A percentile compares a stretch with the other conserved stretches of the same genome.
Evolutionary conservation across 768 basidiomycete genomes (phyloP).

Genomic region (Boletus vermiculosoides): DNA sequence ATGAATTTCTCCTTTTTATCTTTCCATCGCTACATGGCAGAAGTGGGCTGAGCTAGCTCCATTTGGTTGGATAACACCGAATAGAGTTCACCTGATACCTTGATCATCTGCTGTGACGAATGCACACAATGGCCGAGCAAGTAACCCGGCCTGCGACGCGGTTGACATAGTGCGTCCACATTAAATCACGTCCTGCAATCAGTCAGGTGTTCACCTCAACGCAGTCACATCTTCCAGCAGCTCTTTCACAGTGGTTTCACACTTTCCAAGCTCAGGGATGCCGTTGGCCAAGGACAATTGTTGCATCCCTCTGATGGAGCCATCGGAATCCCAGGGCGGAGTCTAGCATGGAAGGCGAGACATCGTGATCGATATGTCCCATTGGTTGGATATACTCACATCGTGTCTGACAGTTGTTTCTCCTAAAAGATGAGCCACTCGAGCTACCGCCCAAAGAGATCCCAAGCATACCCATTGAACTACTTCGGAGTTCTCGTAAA

Average conservation of each 20-base stretch:
- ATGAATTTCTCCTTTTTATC: slow-evolving; percentile 13
- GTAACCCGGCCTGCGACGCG: slow-evolving; percentile 23
- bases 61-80: background rate
- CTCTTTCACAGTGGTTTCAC: slow-evolving; percentile 53
- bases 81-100: background rate
- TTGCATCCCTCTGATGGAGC: slow-evolving; percentile 42
- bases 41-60: background rate
- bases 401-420: slow-evolving; percentile 55
- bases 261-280: slow-evolving; percentile 66
- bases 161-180: slow-evolving; percentile 26
- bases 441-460: slow-evolving; percentile 44
- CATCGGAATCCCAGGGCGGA: slow-evolving; percentile 65
- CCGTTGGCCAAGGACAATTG: slow-evolving; percentile 59
- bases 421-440: slow-evolving; percentile 65
- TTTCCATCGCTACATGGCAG: background rate
- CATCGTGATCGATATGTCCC: slow-evolving; percentile 7
- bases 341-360: slow-evolving; percentile 78
- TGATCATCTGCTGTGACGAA: background rate
- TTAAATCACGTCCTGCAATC: background rate
- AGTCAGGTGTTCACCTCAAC: slow-evolving; percentile 4
- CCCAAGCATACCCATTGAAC: slow-evolving; percentile 38
- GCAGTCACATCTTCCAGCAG: slow-evolving; percentile 42
- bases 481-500: slow-evolving; percentile 49
- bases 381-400: slow-evolving; percentile 20
- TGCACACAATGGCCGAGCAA: slow-evolving; percentile 25